Conservation (phyloP, 2,329 filamentous ascomycete species). For the Chaetomiaceae sp. region DNA sequence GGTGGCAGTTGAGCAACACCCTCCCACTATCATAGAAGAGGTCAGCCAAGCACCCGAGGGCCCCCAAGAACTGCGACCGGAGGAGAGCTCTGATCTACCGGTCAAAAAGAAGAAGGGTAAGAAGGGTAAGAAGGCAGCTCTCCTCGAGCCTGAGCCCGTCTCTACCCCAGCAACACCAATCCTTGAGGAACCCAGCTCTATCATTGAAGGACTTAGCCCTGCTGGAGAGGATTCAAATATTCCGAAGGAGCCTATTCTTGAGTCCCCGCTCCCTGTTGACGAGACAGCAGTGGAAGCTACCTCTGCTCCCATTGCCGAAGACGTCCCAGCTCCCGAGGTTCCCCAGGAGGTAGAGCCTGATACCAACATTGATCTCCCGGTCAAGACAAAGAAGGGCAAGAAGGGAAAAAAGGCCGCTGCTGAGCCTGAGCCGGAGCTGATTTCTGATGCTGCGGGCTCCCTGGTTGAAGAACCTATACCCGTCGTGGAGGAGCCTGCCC, state of each 20-base stretch:
- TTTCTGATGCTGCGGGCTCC: not conserved
- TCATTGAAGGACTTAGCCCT: not conserved
- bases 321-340: not conserved
- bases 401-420: slow-evolving; percentile 5
- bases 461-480: not conserved
- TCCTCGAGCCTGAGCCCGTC: not conserved
- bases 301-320: not conserved
- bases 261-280: not conserved
- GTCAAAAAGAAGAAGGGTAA: slow-evolving; percentile 11
- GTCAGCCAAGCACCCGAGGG: not conserved
- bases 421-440: slow-evolving; percentile 1
- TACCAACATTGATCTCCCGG: not conserved
- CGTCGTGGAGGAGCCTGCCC: not conserved
- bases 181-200: not conserved
- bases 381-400: slow-evolving; percentile 13
- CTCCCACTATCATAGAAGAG: not conserved
- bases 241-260: not conserved
- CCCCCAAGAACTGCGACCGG: slow-evolving; percentile 1
- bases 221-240: not conserved
- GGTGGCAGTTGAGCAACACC: not conserved
- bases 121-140: slow-evolving; percentile 6
- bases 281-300: not conserved
- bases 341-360: not conserved
- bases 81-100: not conserved
- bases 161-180: not conserved